Evolutionary conservation across 148 eudicot genomes (phyloP).

Genomic region (Silene conica): DNA sequence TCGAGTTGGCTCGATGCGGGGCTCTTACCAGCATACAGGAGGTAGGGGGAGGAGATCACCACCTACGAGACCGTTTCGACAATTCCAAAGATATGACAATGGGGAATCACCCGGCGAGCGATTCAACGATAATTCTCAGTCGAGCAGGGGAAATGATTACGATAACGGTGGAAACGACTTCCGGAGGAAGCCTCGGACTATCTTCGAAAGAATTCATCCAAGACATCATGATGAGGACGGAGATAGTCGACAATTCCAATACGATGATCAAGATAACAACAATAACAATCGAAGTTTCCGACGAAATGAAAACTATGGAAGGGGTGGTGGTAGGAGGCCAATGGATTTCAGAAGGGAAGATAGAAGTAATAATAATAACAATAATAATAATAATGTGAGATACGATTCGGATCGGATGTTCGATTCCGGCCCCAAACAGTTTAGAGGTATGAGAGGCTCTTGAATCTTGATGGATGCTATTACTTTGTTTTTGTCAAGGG

Average conservation of each 20-base stretch:
- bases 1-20: constrained; percentile 39
- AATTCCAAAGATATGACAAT: constrained; percentile 36
- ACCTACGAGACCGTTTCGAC: constrained; percentile 38
- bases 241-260: constrained; percentile 36
- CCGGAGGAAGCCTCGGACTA: constrained; percentile 38
- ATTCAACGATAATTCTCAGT: constrained; percentile 28
- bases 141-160: constrained; percentile 35
- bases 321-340: constrained; percentile 31
- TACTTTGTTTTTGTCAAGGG: background rate
- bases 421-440: constrained; percentile 23
- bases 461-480: background rate
- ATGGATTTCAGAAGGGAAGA: constrained; percentile 38
- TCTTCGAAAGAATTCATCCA: constrained; percentile 38
- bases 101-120: constrained; percentile 34
- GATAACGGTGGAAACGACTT: constrained; percentile 26
- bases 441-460: constrained; percentile 26
- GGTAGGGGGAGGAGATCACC: constrained; percentile 50
- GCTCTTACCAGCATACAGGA: constrained; percentile 28
- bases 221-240: constrained; percentile 36
- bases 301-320: constrained; percentile 15
- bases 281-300: constrained; percentile 25
- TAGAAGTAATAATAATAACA: constrained; percentile 19
- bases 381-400: background rate
- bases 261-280: constrained; percentile 30
- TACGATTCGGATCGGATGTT: constrained; percentile 26